These are phyloP conservation scores for Hymenoscyphus linearis DNA, from an alignment of 2,329 filamentous ascomycete genomes.

Conservation along the genomic window DNA sequence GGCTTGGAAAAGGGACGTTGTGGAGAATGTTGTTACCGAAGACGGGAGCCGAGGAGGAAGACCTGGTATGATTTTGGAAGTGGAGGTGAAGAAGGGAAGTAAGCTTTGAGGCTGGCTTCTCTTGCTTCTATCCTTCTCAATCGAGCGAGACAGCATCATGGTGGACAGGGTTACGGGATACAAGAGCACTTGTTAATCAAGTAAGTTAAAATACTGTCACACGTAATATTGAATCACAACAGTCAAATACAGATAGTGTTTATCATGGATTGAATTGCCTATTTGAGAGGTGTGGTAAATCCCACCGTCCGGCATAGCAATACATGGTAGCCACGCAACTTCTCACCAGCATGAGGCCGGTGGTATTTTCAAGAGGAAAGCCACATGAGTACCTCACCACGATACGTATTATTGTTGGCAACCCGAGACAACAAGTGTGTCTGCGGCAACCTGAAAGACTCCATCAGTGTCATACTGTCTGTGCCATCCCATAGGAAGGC, in stretches of 20 bases:
- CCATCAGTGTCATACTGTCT: background rate
- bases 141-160: background rate
- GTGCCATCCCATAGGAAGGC: background rate
- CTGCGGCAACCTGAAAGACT: background rate
- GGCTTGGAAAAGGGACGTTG: constrained; percentile 41
- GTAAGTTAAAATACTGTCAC: background rate
- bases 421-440: constrained; percentile 3
- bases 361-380: background rate
- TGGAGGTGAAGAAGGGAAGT: constrained; percentile 22
- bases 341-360: background rate
- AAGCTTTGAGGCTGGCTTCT: constrained; percentile 5
- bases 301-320: constrained; percentile 2
- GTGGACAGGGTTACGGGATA: background rate
- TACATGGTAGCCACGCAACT: background rate
- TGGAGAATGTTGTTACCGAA: constrained; percentile 25
- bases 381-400: constrained; percentile 3
- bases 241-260: background rate
- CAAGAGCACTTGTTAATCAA: background rate
- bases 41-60: constrained; percentile 30
- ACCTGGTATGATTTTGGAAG: constrained; percentile 24
- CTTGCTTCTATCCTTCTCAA: background rate
- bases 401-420: constrained; percentile 4
- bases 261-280: constrained; percentile 12
- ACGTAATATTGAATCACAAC: background rate
- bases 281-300: constrained; percentile 4